Base-by-base conservation (phyloP, 805 yeast species). In the Brettanomyces custersianus region DNA sequence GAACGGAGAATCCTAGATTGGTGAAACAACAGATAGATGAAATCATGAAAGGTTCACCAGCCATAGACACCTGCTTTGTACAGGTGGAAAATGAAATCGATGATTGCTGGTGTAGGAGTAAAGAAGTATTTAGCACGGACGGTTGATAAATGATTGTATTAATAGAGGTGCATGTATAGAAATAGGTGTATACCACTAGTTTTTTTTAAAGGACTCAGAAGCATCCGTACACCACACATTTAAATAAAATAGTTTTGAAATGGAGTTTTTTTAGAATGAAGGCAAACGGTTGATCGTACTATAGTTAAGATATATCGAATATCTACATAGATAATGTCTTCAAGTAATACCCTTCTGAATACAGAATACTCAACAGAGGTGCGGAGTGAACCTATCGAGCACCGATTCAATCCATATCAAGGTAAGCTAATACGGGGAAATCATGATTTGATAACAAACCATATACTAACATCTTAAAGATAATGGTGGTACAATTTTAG, bases 401-500 rank as follows among this genome's bases (percentile, higher is more conserved):
- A 88, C 60, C 71, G 81, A 58, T 87, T 87, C 65, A 86, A 87
- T 55, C 96, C 96, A 26, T 87, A 87, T 65, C 66, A 90, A 21
- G 64, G 60, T 57, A 45, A 17, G 62, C 52, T 26, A 7, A 25
- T n/a, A 25, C 19, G 4, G n/a, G 16, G 25, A 22, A 9, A 22
- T 22, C 12, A 22, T 22, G 25, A 16, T 15, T 29, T 18, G 21
- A 8, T 8, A 8, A n/a, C 23, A 12, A n/a, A n/a, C 23, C 10
- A 11, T 11, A 18, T 29, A 31, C 19, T 23, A 31, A 19, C 13
- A n/a, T 35, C 20, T 8, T 20, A 19, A 25, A 42, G 95, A 88
- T 60, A 86, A 88, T 51, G 98, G 98, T 50, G 98, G 98, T 52
- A 90, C 97, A 6, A 88, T 90, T 37, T 65, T 92, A 47, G 98